Evolutionary conservation across 345 rosid genomes (phyloP), one percentile per base, ranked within the genome.

Genomic region (Euclidium syriacum): DNA sequence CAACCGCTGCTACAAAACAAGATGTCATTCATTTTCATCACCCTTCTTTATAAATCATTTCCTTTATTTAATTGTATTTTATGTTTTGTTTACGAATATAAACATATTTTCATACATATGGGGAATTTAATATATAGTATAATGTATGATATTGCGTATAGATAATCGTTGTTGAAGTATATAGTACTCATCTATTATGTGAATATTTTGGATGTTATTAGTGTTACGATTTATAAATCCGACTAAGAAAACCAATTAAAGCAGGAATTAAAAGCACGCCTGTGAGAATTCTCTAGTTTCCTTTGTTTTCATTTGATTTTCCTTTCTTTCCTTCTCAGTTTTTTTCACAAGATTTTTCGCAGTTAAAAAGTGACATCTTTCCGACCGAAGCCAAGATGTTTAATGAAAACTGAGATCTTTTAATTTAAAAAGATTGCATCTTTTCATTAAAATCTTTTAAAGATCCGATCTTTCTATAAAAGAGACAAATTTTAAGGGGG

Each of bases 1-100:
- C 47, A 19, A 35, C 32, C 11, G 24, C 43, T 10, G 12, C 46
- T 39, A 20, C 43, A 9, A 48, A 25, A 64, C 65, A 49, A 55
- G 20, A 70, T 23, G 26, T 38, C 6, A 40, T 44, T 15, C 57
- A 10, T 62, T 27, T 10, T 14, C 25, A 34, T 62, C 69, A 62
- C 11, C 55, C 55, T 30, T 8, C 64, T 48, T 62, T 30, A 38
- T 62, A 38, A 62, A 26, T 22, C 56, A 61, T 26, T 6, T 8
- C 19, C 33, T 57, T 32, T 52, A 39, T 52, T 68, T 68, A 51
- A 51, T 12, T 23, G 2, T 12, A 40, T 10, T 50, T 23, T 20
- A 29, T 49, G 50, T 15, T 49, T 26, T 57, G 52, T 39, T 27
- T 33, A 20, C 26, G 19, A 38, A 36, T 19, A 4, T 57, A 47